Evolutionary conservation across 176 grass and related monocot genomes (phyloP).

Genomic region (Hyparrhenia diplandra): DNA sequence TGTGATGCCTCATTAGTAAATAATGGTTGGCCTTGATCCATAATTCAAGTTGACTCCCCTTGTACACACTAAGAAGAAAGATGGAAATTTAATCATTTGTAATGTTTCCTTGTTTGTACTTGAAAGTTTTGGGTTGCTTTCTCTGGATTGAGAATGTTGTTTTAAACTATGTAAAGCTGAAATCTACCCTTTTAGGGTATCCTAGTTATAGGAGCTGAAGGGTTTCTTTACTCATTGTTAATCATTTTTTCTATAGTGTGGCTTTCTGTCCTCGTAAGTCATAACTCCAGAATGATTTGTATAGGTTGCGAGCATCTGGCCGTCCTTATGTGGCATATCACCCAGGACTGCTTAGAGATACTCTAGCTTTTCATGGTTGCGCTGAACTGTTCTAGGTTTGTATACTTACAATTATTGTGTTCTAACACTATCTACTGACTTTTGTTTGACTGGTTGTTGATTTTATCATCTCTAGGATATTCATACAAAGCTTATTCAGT

Average conservation of each 20-base stretch:
- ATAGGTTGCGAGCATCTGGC: slow-evolving; percentile 72
- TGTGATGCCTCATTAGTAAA: slow-evolving; percentile 5
- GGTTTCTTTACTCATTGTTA: neutral
- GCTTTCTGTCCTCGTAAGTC: neutral
- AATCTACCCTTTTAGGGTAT: neutral
- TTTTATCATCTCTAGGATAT: slow-evolving; percentile 66
- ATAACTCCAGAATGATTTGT: slow-evolving; percentile 21
- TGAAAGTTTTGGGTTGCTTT: neutral
- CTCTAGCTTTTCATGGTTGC: slow-evolving; percentile 98
- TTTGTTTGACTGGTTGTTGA: slow-evolving; percentile 32
- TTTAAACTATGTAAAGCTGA: slow-evolving; percentile 6
- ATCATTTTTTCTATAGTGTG: neutral
- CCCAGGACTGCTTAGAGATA: slow-evolving; percentile 82
- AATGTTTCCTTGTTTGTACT: slow-evolving; percentile 1
- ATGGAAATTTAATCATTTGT: neutral
- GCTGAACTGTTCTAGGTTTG: slow-evolving; percentile 95
- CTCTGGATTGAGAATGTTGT: neutral
- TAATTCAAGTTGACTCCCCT: slow-evolving; percentile 14
- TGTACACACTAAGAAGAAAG: slow-evolving; percentile 10
- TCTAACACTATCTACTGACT: slow-evolving; percentile 10
- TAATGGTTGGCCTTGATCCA: neutral
- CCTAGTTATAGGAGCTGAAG: slow-evolving; percentile 10
- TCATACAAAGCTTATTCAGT: slow-evolving; percentile 94
- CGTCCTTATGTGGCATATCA: slow-evolving; percentile 83
- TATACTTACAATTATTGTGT: slow-evolving; percentile 19